Percentiles rank a stretch among this genome's conserved stretches.
Conservation (phyloP, 2,329 filamentous ascomycete species). For the Calonectria montana region DNA sequence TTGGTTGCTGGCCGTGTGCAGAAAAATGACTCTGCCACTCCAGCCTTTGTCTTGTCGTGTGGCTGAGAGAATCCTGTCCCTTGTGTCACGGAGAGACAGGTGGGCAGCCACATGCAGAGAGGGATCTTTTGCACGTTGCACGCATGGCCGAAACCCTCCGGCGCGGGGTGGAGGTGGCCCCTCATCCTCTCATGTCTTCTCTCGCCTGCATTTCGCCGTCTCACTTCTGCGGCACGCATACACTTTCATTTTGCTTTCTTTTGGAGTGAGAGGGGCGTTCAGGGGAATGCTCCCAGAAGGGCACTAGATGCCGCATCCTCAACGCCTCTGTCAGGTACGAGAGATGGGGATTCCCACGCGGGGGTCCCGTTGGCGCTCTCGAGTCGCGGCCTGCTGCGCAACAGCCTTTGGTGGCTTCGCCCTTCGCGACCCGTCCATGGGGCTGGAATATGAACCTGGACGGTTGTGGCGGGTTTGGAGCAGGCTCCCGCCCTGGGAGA, state of each 20-base stretch:
- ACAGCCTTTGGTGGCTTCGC: constrained; percentile 16
- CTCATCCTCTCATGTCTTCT: neutral
- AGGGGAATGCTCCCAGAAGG: neutral
- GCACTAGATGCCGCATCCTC: constrained; percentile 3
- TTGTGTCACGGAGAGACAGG: neutral
- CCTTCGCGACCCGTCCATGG: neutral
- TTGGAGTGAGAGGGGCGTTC: neutral
- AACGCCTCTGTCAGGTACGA: constrained; percentile 12
- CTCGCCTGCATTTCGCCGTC: neutral
- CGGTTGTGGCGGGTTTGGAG: neutral
- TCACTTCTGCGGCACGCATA: constrained; percentile 2
- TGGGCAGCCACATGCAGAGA: constrained; percentile 8
- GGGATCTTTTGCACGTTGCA: constrained; percentile 13
- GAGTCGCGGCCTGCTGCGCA: constrained; percentile 4
- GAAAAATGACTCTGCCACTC: constrained; percentile 8
- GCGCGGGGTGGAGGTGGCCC: neutral
- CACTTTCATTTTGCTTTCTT: constrained; percentile 1
- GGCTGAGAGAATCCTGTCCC: neutral
- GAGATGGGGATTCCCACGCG: constrained; percentile 12
- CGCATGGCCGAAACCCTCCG: constrained; percentile 12
- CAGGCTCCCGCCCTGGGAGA: neutral
- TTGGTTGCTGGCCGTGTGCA: constrained; percentile 2
- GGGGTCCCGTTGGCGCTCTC: neutral
- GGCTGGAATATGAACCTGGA: constrained; percentile 3
- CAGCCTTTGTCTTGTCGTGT: neutral